These are phyloP conservation scores for Blastobotrys buckinghamii DNA, from an alignment of 1,139 yeast species.

Conservation along the genomic window DNA sequence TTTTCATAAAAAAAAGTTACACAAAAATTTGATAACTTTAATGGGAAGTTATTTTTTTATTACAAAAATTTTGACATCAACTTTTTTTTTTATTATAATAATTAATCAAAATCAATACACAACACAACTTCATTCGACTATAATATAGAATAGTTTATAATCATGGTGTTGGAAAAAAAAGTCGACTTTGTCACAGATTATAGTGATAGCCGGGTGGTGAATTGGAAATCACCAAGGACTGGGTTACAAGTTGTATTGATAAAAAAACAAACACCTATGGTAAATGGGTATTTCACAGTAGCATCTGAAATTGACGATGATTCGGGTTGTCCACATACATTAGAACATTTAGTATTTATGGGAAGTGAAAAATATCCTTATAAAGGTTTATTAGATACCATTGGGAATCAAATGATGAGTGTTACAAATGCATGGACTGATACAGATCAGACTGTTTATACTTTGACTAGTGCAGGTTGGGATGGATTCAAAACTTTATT, in stretches of 20 bases:
- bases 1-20: no score
- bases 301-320: slow-evolving; percentile 87
- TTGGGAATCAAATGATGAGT: slow-evolving; percentile 81
- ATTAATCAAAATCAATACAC: no score
- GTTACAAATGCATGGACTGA: slow-evolving; percentile 97
- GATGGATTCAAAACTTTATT: slow-evolving; percentile 79
- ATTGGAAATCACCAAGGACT: slow-evolving; percentile 70
- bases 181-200: slow-evolving; percentile 26
- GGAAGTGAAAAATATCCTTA: slow-evolving; percentile 88
- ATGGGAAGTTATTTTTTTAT: no score
- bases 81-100: no score
- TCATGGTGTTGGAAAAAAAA: slow-evolving; percentile 9
- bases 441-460: slow-evolving; percentile 92
- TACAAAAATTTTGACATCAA: no score
- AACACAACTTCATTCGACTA: background rate
- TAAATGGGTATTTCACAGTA: slow-evolving; percentile 88
- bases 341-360: slow-evolving; percentile 92
- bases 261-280: slow-evolving; percentile 80
- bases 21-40: no score
- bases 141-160: no score
- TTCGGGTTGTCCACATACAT: slow-evolving; percentile 91
- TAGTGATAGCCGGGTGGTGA: slow-evolving; percentile 26
- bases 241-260: slow-evolving; percentile 77
- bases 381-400: slow-evolving; percentile 81
- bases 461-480: slow-evolving; percentile 93